Conservation (phyloP, 1,284 basidiomycete species). For the Gomphus sp. region DNA sequence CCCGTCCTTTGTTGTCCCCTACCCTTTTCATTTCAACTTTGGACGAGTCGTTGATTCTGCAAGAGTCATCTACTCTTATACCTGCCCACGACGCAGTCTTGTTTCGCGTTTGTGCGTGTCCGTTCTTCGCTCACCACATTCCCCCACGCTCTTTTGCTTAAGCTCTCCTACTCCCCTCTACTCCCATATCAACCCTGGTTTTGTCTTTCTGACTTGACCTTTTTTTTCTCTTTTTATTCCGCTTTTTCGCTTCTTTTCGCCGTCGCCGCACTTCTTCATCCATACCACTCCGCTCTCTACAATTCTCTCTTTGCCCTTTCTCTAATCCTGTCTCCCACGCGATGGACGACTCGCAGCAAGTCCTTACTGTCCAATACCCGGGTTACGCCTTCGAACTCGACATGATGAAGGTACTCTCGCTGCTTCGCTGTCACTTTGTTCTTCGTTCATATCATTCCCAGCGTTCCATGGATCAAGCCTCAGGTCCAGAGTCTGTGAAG, state of each 20-base stretch:
- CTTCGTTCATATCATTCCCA: constrained; percentile 36
- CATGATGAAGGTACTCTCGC: constrained; percentile 69
- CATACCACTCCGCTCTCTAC: background rate
- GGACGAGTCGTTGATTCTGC: constrained; percentile 6
- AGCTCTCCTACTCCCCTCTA: background rate
- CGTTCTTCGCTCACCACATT: constrained; percentile 10
- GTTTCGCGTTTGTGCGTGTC: constrained; percentile 10
- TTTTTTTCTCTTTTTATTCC: constrained; percentile 18
- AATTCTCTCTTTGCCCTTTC: background rate
- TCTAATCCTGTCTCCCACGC: background rate
- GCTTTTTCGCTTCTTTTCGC: constrained; percentile 19
- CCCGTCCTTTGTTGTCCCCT: background rate
- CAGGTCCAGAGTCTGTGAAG: constrained; percentile 69
- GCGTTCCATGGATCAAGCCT: constrained; percentile 62
- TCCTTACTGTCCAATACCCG: constrained; percentile 8
- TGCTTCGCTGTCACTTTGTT: background rate
- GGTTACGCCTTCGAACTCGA: constrained; percentile 66
- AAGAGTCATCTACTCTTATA: constrained; percentile 6
- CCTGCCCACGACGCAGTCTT: constrained; percentile 1
- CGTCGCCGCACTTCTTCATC: constrained; percentile 14
- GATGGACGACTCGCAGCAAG: constrained; percentile 11
- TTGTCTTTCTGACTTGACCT: constrained; percentile 9
- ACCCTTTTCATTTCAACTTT: constrained; percentile 4
- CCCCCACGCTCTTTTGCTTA: constrained; percentile 11
- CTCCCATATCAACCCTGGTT: background rate